Percentiles rank a stretch among this genome's conserved stretches.
Conservation (phyloP, 805 yeast genomes). For the Candida jianshihensis region DNA sequence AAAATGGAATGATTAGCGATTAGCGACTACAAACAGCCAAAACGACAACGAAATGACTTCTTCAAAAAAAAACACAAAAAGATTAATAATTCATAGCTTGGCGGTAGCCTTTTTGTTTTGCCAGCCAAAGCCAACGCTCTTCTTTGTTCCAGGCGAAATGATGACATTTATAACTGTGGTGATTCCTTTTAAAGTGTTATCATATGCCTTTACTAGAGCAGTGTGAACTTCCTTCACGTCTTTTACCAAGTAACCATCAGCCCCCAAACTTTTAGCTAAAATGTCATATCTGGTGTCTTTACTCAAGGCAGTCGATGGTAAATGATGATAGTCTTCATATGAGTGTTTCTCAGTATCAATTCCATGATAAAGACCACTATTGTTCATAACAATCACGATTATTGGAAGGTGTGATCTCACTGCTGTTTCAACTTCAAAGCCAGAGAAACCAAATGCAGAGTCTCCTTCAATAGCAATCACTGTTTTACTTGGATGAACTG, state of each 20-base stretch:
- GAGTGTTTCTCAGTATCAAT: slow-evolving; percentile 28
- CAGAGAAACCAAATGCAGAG: slow-evolving; percentile 73
- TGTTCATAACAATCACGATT: slow-evolving; percentile 60
- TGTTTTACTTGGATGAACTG: slow-evolving; percentile 32
- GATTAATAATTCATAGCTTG: slow-evolving; percentile 3
- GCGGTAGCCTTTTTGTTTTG: slow-evolving; percentile 40
- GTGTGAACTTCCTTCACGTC: slow-evolving; percentile 33
- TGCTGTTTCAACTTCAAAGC: slow-evolving; percentile 66
- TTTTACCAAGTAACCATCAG: slow-evolving; percentile 40
- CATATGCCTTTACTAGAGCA: slow-evolving; percentile 31
- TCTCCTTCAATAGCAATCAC: slow-evolving; percentile 66
- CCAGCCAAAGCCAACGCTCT: slow-evolving; percentile 61
- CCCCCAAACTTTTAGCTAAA: slow-evolving; percentile 51
- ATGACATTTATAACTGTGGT: slow-evolving; percentile 51
- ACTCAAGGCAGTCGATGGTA: slow-evolving; percentile 57
- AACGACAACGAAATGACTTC: too few species aligned
- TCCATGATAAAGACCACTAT: slow-evolving; percentile 70
- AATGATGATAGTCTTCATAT: slow-evolving; percentile 17
- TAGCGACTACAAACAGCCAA: too few species aligned
- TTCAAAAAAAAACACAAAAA: too few species aligned
- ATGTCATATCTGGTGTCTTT: slow-evolving; percentile 50
- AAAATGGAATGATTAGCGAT: too few species aligned
- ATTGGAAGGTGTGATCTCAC: slow-evolving; percentile 47
- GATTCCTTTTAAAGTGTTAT: slow-evolving; percentile 20
- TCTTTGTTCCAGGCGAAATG: slow-evolving; percentile 51